Conservation (phyloP, 768 basidiomycete genomes). For the Boletus subparvulus region DNA sequence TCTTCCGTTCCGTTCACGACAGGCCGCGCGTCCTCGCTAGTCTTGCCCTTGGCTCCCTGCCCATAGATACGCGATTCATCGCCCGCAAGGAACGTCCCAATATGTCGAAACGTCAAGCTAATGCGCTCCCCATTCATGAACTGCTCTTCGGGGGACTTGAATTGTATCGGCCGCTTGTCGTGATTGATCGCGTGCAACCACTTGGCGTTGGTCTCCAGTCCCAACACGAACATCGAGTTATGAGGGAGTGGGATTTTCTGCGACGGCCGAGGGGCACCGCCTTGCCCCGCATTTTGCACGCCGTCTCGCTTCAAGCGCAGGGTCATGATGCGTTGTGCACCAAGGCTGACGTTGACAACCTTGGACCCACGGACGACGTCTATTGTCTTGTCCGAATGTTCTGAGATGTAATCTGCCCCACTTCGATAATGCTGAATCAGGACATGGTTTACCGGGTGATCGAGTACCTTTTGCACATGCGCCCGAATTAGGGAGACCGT, state of each 20-base stretch:
- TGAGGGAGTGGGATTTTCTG: conserved; percentile 76
- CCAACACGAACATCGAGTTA: conserved; percentile 83
- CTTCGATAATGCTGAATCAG: conserved; percentile 79
- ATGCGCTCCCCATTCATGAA: conserved; percentile 63
- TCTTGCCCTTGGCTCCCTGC: conserved; percentile 70
- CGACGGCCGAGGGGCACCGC: conserved; percentile 36
- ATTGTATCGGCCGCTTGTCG: conserved; percentile 61
- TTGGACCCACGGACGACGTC: conserved; percentile 72
- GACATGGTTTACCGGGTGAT: conserved; percentile 78
- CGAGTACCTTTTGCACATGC: conserved; percentile 55
- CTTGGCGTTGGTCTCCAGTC: conserved; percentile 64
- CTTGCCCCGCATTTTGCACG: conserved; percentile 13
- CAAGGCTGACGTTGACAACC: conserved; percentile 80
- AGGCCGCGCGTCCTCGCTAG: conserved; percentile 47
- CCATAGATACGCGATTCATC: conserved; percentile 62
- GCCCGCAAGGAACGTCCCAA: conserved; percentile 68
- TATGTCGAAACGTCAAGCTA: conserved; percentile 76
- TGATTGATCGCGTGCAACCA: conserved; percentile 79
- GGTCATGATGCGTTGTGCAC: conserved; percentile 75
- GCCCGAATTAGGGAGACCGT: conserved; percentile 65
- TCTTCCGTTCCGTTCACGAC: conserved; percentile 54
- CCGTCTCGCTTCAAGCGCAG: conserved; percentile 64
- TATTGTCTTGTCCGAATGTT: conserved; percentile 86
- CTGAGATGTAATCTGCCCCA: conserved; percentile 80
- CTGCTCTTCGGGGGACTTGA: conserved; percentile 57